A percentile compares a stretch with the other conserved stretches of the same genome.
Evolutionary conservation across 208 protist genomes (phyloP).

Genomic region (Trichomonas tenax): DNA sequence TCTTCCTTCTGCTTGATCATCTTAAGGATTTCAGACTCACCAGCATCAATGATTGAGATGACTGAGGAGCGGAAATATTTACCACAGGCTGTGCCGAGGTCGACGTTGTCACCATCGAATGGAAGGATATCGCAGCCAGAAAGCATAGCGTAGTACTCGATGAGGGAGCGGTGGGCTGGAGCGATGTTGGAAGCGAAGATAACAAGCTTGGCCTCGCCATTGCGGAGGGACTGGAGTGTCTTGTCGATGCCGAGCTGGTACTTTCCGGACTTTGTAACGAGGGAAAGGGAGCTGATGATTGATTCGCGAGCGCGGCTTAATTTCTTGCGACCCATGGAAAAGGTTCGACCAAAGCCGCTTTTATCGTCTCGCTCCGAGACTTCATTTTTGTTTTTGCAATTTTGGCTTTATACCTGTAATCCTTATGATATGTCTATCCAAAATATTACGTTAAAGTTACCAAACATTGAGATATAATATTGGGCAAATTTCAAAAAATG

Average conservation of each 20-base stretch:
- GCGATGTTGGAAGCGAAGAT: constrained; percentile 95
- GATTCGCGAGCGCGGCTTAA: constrained; percentile 9
- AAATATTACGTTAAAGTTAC: too few relatives aligned
- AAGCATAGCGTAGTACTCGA: constrained; percentile 99
- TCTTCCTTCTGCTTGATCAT: constrained; percentile 24
- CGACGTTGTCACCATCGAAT: constrained; percentile 90
- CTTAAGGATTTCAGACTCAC: constrained; percentile 72
- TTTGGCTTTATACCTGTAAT: too few relatives aligned
- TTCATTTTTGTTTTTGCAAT: neutral
- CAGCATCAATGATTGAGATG: constrained; percentile 87
- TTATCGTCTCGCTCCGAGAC: neutral
- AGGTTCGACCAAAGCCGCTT: neutral
- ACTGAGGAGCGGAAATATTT: constrained; percentile 88
- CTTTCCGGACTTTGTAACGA: constrained; percentile 98
- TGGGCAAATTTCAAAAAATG: too few relatives aligned
- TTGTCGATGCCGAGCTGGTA: constrained; percentile 89
- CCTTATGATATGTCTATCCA: too few relatives aligned
- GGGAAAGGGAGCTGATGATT: constrained; percentile 60
- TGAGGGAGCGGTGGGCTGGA: constrained; percentile 85
- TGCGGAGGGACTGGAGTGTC: constrained; percentile 82
- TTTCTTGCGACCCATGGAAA: neutral
- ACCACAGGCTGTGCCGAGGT: constrained; percentile 95
- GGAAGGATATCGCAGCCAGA: constrained; percentile 92
- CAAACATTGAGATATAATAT: too few relatives aligned
- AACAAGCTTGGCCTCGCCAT: constrained; percentile 79